phyloP scores from a whole-genome alignment of 176 grass and related monocot species.

The Avena insularis region DNA sequence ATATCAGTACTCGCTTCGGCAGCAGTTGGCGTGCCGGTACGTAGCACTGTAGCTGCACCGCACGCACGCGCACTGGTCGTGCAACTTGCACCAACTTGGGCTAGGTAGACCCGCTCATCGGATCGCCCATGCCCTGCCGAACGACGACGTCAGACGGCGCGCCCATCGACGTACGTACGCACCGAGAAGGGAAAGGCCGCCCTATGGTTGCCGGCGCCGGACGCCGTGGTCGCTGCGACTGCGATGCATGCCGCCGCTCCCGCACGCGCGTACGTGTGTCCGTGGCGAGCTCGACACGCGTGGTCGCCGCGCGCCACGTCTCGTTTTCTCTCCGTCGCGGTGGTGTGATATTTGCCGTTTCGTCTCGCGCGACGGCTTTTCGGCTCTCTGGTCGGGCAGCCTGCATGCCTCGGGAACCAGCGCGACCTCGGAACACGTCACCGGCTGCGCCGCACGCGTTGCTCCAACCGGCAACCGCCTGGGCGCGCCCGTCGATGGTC shows the following conservation, averaged over 20 bases:
- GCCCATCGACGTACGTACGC: background rate
- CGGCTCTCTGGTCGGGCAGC: background rate
- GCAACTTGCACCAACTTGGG: conserved; percentile 4
- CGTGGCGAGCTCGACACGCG: background rate
- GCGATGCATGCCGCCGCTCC: background rate
- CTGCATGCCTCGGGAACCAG: background rate
- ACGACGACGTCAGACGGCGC: background rate
- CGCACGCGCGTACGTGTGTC: background rate
- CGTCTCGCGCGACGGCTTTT: background rate
- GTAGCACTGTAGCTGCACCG: background rate
- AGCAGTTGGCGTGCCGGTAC: background rate
- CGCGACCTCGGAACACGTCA: background rate
- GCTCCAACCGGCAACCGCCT: conserved; percentile 11
- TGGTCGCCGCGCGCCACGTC: background rate
- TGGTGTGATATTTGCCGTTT: background rate
- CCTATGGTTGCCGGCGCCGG: background rate
- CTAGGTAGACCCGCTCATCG: background rate
- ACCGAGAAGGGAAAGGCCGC: background rate
- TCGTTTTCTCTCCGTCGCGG: background rate
- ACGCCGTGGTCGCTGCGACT: background rate
- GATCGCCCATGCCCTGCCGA: conserved; percentile 6
- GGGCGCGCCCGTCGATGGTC: background rate
- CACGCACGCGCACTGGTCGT: background rate
- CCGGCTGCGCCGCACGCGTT: background rate
- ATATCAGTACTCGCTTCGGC: background rate